Evolutionary conservation across 805 yeast species (phyloP), one percentile per base, ranked within the genome.

Genomic region (Suhomyces prunicola): DNA sequence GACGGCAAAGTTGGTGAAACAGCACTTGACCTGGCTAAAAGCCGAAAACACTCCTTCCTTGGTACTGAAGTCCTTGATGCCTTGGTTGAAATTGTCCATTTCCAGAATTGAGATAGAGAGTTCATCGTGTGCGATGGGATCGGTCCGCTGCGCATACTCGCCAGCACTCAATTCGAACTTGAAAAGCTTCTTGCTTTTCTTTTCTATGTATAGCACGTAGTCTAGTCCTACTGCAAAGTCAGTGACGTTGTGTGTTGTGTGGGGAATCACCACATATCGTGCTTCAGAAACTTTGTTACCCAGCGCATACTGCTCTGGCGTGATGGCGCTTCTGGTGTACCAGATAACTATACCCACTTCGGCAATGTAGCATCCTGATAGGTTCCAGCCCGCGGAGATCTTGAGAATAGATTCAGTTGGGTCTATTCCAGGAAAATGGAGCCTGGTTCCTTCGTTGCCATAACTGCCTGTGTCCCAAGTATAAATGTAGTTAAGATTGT

Each of bases 321-420:
- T 51, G 3, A 62, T 45, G 13, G 61, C 33, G 2, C 51, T 66
- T 45, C 82, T 60, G 0, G 62, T 48, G 44, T 71, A 73, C 92
- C 92, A 86, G 15, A 81, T 74, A 0, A 85, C 75, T 24, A 88
- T 64, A 0, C 92, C 90, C 46, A 77, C 69, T 6, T 69, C 68
- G 17, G 70, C 70, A 2, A 84, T 67, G 47, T 76, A 71, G 19
- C 81, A 81, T 42, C 82, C 80, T 49, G 82, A 79, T 13, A 78
- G 65, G 53, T 80, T 77, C 93, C 93, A 87, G 0, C 93, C 94
- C 15, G 89, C 85, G 10, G 76, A 73, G 8, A 84, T 76, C 56
- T 78, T 80, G 9, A 81, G 73, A 9, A 74, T 72, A 31, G 68
- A 62, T 0, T 60, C 56, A 4, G 55, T 44, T 46, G 52, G 42